phyloP scores from a whole-genome alignment of 2,329 filamentous ascomycete genomes.

The Talaromyces sp. region DNA sequence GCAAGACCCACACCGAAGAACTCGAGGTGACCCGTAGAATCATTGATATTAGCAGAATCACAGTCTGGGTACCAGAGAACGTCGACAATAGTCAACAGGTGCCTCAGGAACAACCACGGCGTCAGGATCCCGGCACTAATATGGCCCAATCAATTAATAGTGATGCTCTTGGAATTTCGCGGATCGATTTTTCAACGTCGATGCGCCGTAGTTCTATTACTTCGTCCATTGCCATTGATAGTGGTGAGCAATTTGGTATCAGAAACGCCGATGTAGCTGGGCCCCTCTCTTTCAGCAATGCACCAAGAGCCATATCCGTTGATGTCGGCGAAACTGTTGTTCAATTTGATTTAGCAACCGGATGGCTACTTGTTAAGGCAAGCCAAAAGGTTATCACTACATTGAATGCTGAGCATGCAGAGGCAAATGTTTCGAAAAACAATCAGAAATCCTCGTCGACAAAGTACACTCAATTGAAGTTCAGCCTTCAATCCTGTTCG shows the following conservation, averaged over 20 bases:
- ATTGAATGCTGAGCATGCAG: slow-evolving; percentile 19
- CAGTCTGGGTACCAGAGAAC: slow-evolving; percentile 34
- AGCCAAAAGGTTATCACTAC: slow-evolving; percentile 31
- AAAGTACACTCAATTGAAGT: slow-evolving; percentile 19
- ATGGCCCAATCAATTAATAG: slow-evolving; percentile 24
- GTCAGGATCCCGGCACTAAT: slow-evolving; percentile 9
- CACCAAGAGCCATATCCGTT: slow-evolving; percentile 24
- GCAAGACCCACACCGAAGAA: slow-evolving; percentile 23
- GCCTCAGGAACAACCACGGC: not conserved
- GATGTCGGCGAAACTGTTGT: slow-evolving; percentile 32
- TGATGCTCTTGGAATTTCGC: slow-evolving; percentile 28
- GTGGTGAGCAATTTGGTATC: slow-evolving; percentile 9
- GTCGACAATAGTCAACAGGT: not conserved
- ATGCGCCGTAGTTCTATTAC: slow-evolving; percentile 22
- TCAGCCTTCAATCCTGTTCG: slow-evolving; percentile 31
- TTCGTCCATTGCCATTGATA: slow-evolving; percentile 20
- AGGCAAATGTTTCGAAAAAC: not conserved
- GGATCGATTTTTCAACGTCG: slow-evolving; percentile 23
- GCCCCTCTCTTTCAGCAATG: slow-evolving; percentile 12
- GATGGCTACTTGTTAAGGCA: slow-evolving; percentile 41
- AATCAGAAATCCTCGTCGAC: not conserved
- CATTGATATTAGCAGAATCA: slow-evolving; percentile 34
- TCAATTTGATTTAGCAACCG: slow-evolving; percentile 41
- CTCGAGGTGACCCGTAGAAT: slow-evolving; percentile 35
- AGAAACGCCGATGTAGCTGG: slow-evolving; percentile 7